Base-by-base conservation (phyloP, 352 stramenopile genomes). In the Phytophthora megakarya region DNA sequence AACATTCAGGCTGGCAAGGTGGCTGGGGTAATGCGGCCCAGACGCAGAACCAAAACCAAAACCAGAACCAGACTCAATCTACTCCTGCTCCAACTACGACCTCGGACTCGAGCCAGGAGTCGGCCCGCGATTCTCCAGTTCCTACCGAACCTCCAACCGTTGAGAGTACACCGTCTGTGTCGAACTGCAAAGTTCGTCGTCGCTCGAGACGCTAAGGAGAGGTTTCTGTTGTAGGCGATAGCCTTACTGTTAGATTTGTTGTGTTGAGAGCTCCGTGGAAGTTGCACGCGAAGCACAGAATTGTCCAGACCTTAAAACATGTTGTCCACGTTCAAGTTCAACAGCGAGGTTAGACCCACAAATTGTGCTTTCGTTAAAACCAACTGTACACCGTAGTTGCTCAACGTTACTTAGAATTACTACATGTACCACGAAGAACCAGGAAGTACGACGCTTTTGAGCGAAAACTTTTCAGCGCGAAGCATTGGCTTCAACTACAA, bases 191-290 rank as follows among this genome's bases (percentile, higher is more conserved):
- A 19, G 59, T 67, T 61, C 59, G 59, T 51, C 39, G 48, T 51
- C 39, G 48, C 26, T 18, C 40, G 48, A 58, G 59, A 39, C 59
- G 49, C 42, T 61, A 42, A 67, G 18, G 8, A 49, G 54, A 22
- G 48, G 30, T 33, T 39, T 61, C 39, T 47, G 26, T 67, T 54
- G 40, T 61, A 61, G 59, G 49, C 59, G 22, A 50, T 54, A 67
- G 49, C 48, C 59, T 67, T 60, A 45, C 49, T 60, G 59, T 67
- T 67, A 67, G 59, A 67, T 67, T 67, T 67, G 59, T 67, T 67
- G 59, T 49, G 59, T 67, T 50, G 35, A 61, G 32, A 54, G 47
- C 38, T 61, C 33, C 58, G 40, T 60, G 56, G 23, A 64, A 57
- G 45, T 43, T 52, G 45, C 37, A 32, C 56, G 28, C 32, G 58